Conservation (phyloP, 805 yeast species). For the Pichia thaimueangensis region DNA sequence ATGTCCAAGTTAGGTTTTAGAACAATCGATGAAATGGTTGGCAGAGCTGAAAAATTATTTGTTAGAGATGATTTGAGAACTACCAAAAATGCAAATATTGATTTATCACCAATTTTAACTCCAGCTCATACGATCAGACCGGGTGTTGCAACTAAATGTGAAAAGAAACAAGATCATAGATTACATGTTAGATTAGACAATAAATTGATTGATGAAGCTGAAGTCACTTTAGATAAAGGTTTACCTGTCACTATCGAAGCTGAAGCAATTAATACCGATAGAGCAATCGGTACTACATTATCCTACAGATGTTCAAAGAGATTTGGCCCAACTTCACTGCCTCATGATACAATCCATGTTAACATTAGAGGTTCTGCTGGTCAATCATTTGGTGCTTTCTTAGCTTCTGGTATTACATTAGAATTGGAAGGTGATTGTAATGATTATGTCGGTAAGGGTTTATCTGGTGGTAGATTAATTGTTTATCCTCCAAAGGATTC, state of each 20-base stretch:
- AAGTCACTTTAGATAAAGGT: slow-evolving; percentile 92
- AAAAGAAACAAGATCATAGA: slow-evolving; percentile 89
- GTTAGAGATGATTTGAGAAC: slow-evolving; percentile 82
- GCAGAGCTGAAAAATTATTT: slow-evolving; percentile 84
- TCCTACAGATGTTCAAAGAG: slow-evolving; percentile 90
- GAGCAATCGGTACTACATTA: slow-evolving; percentile 91
- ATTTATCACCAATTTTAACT: slow-evolving; percentile 86
- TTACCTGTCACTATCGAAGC: slow-evolving; percentile 92
- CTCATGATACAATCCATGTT: slow-evolving; percentile 94
- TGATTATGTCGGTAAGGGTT: slow-evolving; percentile 96
- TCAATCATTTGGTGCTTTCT: slow-evolving; percentile 96
- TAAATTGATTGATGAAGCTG: slow-evolving; percentile 94
- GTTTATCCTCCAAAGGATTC: slow-evolving; percentile 88
- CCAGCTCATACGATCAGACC: slow-evolving; percentile 97
- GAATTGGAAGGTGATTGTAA: slow-evolving; percentile 96
- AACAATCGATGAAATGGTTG: slow-evolving; percentile 96
- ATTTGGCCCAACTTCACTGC: slow-evolving; percentile 89
- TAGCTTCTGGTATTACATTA: slow-evolving; percentile 92
- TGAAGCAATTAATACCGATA: slow-evolving; percentile 90
- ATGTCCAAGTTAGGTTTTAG: slow-evolving; percentile 97
- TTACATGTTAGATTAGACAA: slow-evolving; percentile 91
- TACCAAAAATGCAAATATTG: slow-evolving; percentile 87
- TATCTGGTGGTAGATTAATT: slow-evolving; percentile 90
- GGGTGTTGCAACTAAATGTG: slow-evolving; percentile 90
- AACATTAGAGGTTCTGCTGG: slow-evolving; percentile 92